Percentiles rank a stretch among this genome's conserved stretches.
These are phyloP conservation scores for Colletotrichum aenigma DNA, from an alignment of 2,329 filamentous ascomycete species.

Conservation along the genomic window DNA sequence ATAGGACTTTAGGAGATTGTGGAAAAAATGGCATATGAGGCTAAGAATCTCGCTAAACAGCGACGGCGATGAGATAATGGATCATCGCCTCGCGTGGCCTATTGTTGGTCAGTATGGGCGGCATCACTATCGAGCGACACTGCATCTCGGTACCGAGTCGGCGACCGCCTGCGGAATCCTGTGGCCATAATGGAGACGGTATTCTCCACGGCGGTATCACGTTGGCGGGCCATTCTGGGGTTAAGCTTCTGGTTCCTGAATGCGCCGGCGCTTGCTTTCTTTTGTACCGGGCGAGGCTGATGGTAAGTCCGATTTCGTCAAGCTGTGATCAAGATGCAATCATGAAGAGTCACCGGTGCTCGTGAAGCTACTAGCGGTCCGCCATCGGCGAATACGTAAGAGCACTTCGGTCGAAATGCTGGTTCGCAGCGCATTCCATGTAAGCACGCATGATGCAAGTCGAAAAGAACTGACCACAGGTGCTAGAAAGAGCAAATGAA, in stretches of 20 bases:
- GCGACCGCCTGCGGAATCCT: neutral
- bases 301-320: neutral
- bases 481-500: neutral
- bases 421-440: neutral
- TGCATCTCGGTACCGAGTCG: conserved; percentile 16
- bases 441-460: neutral
- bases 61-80: neutral
- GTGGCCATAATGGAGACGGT: neutral
- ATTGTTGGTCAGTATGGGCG: neutral
- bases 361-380: neutral
- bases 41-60: neutral
- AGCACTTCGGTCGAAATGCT: neutral
- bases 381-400: neutral
- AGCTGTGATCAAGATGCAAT: neutral
- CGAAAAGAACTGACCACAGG: neutral
- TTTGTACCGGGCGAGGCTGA: neutral
- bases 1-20: neutral
- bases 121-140: neutral
- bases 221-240: neutral
- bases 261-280: neutral
- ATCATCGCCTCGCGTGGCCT: neutral
- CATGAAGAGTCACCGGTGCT: neutral
- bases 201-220: neutral
- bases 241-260: neutral
- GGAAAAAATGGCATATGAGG: neutral